Evolutionary conservation across 140 eudicot species (phyloP), one percentile per base, ranked within the genome.

Genomic region (Erigeron philadelphicus): DNA sequence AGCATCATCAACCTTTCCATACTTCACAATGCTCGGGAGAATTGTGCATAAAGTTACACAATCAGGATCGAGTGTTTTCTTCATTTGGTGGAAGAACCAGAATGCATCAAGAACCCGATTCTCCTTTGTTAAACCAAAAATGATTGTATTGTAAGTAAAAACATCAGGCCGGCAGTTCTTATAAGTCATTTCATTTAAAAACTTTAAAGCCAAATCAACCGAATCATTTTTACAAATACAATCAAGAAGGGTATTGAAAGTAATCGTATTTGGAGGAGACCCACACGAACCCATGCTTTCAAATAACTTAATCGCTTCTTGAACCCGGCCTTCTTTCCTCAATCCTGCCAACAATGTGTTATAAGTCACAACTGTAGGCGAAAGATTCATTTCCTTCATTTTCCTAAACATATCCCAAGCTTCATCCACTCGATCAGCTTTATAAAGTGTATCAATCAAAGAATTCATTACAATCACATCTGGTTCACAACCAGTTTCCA

Each of bases 341-440:
- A 92, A 65, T 75, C 98, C 98, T 66, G 98, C 88, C 81, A 92
- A 77, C 64, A 92, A 66, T 0, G 93, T 92, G 82, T 92, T 92
- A 79, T 84, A 88, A 9, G 98, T 92, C 75, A 88, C 98, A 15
- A 92, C 96, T 0, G 95, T 80, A 2, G 98, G 98, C 17, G 74
- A 69, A 65, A 88, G 73, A 63, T 83, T 82, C 88, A 86, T 76
- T 70, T 86, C 95, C 82, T 84, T 88, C 95, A 92, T 75, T 72
- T 61, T 86, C 10, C 23, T 31, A 79, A 84, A 92, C 90, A 88
- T 75, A 61, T 66, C 79, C 98, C 98, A 92, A 15, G 98, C 98
- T 59, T 92, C 98, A 61, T 79, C 84, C 21, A 82, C 84, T 48
- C 98, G 89, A 63, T 67, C 90, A 47, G 76, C 89, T 74, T 92